Percentiles rank a stretch among this genome's conserved stretches.
These are phyloP conservation scores for Trametes maxima DNA, from an alignment of 768 basidiomycete genomes.

Conservation along the genomic window DNA sequence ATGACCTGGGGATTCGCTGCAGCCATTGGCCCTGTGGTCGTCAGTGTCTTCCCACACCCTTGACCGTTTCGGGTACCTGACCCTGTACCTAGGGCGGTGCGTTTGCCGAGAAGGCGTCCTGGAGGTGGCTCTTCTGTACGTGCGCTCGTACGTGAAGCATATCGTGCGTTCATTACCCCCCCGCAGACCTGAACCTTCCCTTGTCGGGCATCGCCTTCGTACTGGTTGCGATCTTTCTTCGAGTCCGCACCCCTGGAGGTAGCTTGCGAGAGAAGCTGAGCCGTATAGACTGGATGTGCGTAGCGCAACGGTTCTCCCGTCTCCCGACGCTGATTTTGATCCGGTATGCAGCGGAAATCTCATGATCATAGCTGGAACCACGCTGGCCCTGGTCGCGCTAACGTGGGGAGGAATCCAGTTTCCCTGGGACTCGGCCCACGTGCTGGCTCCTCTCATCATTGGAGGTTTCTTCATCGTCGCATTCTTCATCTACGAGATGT, in stretches of 20 bases:
- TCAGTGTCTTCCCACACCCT: neutral
- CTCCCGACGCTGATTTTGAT: too few relatives aligned
- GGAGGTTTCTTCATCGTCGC: neutral
- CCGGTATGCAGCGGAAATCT: slow-evolving; percentile 41
- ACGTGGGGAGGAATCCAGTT: slow-evolving; percentile 45
- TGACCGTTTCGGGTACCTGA: too few relatives aligned
- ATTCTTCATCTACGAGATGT: slow-evolving; percentile 8
- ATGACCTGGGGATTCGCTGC: slow-evolving; percentile 14
- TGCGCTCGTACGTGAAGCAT: neutral
- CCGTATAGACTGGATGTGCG: slow-evolving; percentile 41
- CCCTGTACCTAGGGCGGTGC: slow-evolving; percentile 26
- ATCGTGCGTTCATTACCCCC: too few relatives aligned
- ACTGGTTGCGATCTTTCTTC: neutral
- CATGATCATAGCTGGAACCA: slow-evolving; percentile 35
- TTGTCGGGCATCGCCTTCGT: slow-evolving; percentile 5
- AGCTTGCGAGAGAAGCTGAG: slow-evolving; percentile 31
- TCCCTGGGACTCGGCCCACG: slow-evolving; percentile 39
- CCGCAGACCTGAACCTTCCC: slow-evolving; percentile 35
- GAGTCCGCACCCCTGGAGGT: slow-evolving; percentile 28
- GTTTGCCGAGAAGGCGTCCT: slow-evolving; percentile 14
- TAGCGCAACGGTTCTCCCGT: too few relatives aligned
- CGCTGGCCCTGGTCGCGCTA: slow-evolving; percentile 38
- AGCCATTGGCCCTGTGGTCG: slow-evolving; percentile 31
- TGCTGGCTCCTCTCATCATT: slow-evolving; percentile 42
- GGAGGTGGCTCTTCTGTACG: slow-evolving; percentile 25